A percentile compares a stretch with the other conserved stretches of the same genome.
Conservation (phyloP, 2,329 filamentous ascomycete genomes). For the Phaeomoniella chlamydospora region DNA sequence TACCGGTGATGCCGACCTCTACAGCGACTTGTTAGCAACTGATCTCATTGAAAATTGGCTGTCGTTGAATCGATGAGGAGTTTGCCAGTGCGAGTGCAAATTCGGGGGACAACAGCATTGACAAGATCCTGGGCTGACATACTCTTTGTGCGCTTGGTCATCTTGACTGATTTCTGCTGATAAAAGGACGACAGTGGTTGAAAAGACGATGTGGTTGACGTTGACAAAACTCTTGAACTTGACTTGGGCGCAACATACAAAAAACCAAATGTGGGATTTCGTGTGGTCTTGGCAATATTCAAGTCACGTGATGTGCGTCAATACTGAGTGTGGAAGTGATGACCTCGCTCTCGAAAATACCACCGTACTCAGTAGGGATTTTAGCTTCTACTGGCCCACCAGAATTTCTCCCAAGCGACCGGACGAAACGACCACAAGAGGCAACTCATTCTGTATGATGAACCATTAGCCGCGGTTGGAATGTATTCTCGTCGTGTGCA, state of each 20-base stretch:
- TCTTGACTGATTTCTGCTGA: slow-evolving; percentile 40
- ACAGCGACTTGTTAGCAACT: slow-evolving; percentile 8
- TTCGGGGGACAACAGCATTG: no score
- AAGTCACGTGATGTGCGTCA: background rate
- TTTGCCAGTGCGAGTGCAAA: no score
- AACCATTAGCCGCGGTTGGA: no score
- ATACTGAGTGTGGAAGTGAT: slow-evolving; percentile 5
- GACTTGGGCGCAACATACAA: background rate
- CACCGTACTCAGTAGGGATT: no score
- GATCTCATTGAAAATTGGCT: background rate
- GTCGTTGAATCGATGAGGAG: no score
- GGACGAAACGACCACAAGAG: no score
- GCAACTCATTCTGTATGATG: no score
- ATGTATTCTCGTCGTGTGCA: no score
- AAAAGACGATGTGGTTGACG: slow-evolving; percentile 5
- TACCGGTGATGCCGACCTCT: slow-evolving; percentile 95
- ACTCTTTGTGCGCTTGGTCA: slow-evolving; percentile 91
- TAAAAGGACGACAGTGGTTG: slow-evolving; percentile 6
- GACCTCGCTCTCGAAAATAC: no score
- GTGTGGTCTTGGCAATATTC: background rate
- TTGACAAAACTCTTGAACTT: background rate
- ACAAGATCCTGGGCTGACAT: no score
- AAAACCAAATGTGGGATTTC: slow-evolving; percentile 1
- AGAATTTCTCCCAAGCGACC: no score
- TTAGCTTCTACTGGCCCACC: no score